Evolutionary conservation across 352 stramenopile species (phyloP), one percentile per base, ranked within the genome.

Genomic region (Globisporangium alternatum): DNA sequence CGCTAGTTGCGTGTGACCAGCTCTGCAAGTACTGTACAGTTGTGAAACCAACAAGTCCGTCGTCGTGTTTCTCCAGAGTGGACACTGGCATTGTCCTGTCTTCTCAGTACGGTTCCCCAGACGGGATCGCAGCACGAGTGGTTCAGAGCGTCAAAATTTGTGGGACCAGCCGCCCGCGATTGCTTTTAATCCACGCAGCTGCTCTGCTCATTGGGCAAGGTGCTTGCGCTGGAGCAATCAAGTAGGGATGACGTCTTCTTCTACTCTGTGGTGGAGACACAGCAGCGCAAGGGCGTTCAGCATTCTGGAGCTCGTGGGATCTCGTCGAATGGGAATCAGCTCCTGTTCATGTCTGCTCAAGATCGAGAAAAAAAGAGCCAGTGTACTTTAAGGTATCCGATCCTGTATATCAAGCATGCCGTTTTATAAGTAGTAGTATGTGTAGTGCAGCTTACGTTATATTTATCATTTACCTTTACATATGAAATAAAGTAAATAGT

Each of bases 41-140:
- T 13, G 9, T 8, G 12, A 31, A 30, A 10, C 43, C 12, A n/a
- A 21, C 25, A 2, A 54, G 48, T 39, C 9, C 5, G 47, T 6
- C n/a, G 51, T 19, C 28, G 49, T 5, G 30, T 5, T 33, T 57
- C 21, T 21, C 10, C 51, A 43, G 51, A 57, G 37, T 43, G 51
- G 30, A 30, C 51, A 57, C 51, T 48, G 19, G 30, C 30, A 56
- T 28, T 28, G 25, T 2, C 25, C 7, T 56, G 51, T 43, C 33
- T 12, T 12, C 8, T 37, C 51, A 2, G 51, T 57, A 43, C 51
- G 31, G 33, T 37, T 57, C 30, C 17, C 51, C 51, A 57, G 30
- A 57, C 51, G 51, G 51, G 21, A 57, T 57, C 19, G 51, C 30
- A 5, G 30, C 51, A 57, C 51, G 30, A 57, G 13, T 43, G 51